Evolutionary conservation across 768 basidiomycete species (phyloP), one percentile per base, ranked within the genome.

Genomic region (Psilocybe sp.): DNA sequence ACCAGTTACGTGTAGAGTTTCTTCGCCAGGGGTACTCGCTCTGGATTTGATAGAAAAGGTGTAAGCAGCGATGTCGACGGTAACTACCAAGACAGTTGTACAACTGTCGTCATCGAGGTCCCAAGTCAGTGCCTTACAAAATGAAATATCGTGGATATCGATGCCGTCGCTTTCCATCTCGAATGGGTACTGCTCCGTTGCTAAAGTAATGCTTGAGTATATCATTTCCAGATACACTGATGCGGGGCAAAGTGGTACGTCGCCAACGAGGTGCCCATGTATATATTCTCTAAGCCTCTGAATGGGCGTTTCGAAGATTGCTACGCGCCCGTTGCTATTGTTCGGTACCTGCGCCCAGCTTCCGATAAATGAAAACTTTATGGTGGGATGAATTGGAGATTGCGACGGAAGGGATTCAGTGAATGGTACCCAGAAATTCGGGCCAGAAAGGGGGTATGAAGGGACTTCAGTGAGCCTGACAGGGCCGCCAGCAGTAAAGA

Each of bases 191-290:
- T 74, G 62, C 10, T 61, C 62, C 19, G 61, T 60, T 3, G 72
- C 58, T 31, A 78, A 67, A 28, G 67, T 50, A 10, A 79, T 66
- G 1, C 75, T 78, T 5, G 78, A 74, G 33, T 78, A 63, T 0
- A 70, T 78, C 37, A 81, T 74, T 54, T 87, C 84, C 11, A 82
- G 60, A 54, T 85, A 85, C 1, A 86, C 75, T 0, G 84, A 85
- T 1, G 82, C 85, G 9, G 86, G 85, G 54, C 85, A 87, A 4
- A 86, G 69, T 0, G 80, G 70, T 32, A 72, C 48, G 4, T 74
- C 79, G 5, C 71, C 77, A 6, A 87, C 84, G n/a, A 59, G 69
- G 50, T 88, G 86, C 0, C 84, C 83, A 16, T 62, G 52, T 6
- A 88, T 81, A 49, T 70, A 74, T 12, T 57, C 51, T 12, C 69